Percentiles rank a stretch among this genome's conserved stretches.
Conservation (phyloP, 495 filamentous ascomycete genomes). For the Penicillium lagena region DNA sequence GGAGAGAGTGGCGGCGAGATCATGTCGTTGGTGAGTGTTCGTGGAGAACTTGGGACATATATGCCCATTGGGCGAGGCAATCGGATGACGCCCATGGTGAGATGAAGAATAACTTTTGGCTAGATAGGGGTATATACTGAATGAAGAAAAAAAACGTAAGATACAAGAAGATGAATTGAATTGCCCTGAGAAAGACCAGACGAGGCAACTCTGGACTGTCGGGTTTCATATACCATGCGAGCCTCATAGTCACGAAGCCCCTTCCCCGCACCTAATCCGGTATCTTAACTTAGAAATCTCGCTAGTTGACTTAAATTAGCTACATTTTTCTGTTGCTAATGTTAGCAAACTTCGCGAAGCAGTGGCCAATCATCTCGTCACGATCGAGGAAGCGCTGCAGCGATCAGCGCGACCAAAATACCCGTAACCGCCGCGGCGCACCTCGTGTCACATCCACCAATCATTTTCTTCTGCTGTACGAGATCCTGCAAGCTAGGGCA, state of each 20-base stretch:
- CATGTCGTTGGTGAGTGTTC: constrained; percentile 35
- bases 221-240: too few species aligned
- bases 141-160: not conserved
- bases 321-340: constrained; percentile 18
- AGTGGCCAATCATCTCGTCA: constrained; percentile 7
- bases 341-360: constrained; percentile 8
- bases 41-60: constrained; percentile 32
- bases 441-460: constrained; percentile 6
- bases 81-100: constrained; percentile 37
- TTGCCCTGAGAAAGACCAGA: not conserved
- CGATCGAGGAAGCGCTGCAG: too few species aligned
- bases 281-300: constrained; percentile 8
- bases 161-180: not conserved
- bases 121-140: not conserved
- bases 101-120: not conserved
- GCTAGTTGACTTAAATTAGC: constrained; percentile 4
- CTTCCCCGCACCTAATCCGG: constrained; percentile 11
- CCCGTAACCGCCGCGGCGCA: constrained; percentile 31
- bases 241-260: not conserved
- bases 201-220: too few species aligned
- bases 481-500: constrained; percentile 19
- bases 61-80: constrained; percentile 36
- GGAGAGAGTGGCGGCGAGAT: constrained; percentile 40
- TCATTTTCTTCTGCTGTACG: constrained; percentile 1
- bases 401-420: constrained; percentile 13